phyloP scores from a whole-genome alignment of 2,329 filamentous ascomycete species.

The Penicillium concentricum region DNA sequence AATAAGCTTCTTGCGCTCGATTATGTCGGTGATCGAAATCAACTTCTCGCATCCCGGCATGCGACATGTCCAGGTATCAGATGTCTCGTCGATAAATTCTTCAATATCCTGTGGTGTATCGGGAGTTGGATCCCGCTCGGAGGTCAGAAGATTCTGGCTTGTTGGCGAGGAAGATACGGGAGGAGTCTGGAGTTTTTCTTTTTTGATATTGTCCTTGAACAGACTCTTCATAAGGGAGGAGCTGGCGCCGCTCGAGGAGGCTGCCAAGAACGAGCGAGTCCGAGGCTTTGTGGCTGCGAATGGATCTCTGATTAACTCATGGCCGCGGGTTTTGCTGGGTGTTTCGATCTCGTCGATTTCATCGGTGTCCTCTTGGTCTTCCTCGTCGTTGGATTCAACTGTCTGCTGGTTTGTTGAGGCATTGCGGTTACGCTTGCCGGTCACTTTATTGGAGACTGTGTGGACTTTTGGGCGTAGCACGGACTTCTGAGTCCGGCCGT shows the following conservation, averaged over 20 bases:
- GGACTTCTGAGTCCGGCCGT: constrained; percentile 42
- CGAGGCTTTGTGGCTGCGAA: constrained; percentile 18
- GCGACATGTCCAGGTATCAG: constrained; percentile 19
- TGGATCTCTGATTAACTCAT: constrained; percentile 25
- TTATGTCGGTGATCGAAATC: constrained; percentile 12
- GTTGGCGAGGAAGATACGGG: neutral
- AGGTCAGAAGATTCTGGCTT: neutral
- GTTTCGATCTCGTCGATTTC: constrained; percentile 23
- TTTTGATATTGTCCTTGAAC: constrained; percentile 12
- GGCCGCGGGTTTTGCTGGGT: constrained; percentile 23
- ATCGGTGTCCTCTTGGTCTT: constrained; percentile 14
- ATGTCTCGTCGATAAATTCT: constrained; percentile 3
- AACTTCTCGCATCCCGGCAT: constrained; percentile 21
- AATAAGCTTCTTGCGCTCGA: constrained; percentile 20
- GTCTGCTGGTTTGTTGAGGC: constrained; percentile 21
- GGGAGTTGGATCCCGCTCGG: constrained; percentile 5
- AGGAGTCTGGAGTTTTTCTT: constrained; percentile 5
- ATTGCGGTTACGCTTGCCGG: constrained; percentile 43
- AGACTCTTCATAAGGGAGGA: constrained; percentile 21
- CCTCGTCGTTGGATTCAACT: constrained; percentile 31
- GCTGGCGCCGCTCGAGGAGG: constrained; percentile 9
- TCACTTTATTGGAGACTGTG: constrained; percentile 40
- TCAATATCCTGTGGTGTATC: neutral
- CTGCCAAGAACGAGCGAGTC: constrained; percentile 11
- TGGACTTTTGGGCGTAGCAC: constrained; percentile 45